Evolutionary conservation across 768 basidiomycete genomes (phyloP).

Genomic region (Suillus paluster): DNA sequence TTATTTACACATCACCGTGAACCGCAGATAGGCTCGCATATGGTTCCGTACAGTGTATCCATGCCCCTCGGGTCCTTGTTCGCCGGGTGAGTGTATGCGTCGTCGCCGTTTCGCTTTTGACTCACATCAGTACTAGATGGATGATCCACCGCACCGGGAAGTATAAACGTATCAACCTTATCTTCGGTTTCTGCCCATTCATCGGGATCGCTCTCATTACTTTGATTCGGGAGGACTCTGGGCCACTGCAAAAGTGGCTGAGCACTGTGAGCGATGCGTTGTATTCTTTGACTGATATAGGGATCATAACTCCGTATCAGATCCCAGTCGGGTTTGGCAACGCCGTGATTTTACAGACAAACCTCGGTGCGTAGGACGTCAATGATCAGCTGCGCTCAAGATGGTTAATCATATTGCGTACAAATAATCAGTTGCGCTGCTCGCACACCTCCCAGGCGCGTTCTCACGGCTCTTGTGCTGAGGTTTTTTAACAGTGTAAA

Average conservation of each 20-base stretch:
- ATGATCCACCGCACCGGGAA: constrained; percentile 57
- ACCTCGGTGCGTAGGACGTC: constrained; percentile 48
- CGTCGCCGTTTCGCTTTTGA: constrained; percentile 1
- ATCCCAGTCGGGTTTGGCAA: constrained; percentile 69
- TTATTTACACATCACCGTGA: not conserved
- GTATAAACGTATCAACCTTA: constrained; percentile 51
- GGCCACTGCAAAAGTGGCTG: constrained; percentile 49
- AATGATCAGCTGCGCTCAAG: constrained; percentile 7
- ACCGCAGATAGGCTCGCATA: constrained; percentile 46
- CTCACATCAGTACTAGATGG: constrained; percentile 33
- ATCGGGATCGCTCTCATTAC: constrained; percentile 49
- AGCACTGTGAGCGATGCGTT: constrained; percentile 47
- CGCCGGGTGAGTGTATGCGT: constrained; percentile 42
- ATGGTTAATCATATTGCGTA: constrained; percentile 10
- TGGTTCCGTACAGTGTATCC: constrained; percentile 52
- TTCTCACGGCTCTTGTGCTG: constrained; percentile 11
- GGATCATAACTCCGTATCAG: constrained; percentile 34
- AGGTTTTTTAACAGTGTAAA: constrained; percentile 5
- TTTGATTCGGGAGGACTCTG: constrained; percentile 48
- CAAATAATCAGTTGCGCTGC: constrained; percentile 49
- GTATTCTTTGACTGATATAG: not conserved
- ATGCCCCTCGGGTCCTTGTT: constrained; percentile 56
- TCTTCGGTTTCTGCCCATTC: constrained; percentile 57
- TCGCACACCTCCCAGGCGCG: constrained; percentile 57
- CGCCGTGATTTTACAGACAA: constrained; percentile 66